Percentiles rank a stretch among this genome's conserved stretches.
These are phyloP conservation scores for Aspergillus thermomutatus DNA, from an alignment of 2,329 filamentous ascomycete species.

Conservation along the genomic window DNA sequence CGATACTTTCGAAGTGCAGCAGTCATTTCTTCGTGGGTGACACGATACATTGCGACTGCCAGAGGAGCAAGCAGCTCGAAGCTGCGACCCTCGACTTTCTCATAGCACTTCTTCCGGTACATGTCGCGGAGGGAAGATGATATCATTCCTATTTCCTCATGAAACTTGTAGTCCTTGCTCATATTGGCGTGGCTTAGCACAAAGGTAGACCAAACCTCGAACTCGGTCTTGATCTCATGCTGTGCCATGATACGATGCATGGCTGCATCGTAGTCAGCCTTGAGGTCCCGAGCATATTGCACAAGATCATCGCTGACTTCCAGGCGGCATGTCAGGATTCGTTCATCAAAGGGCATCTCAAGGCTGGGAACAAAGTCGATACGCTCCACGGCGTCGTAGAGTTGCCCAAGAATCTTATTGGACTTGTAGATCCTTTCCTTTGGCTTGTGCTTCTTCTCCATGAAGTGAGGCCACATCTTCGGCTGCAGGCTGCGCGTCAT, in stretches of 20 bases:
- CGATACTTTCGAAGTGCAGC: conserved; percentile 54
- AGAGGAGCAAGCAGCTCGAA: conserved; percentile 64
- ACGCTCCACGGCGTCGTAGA: conserved; percentile 73
- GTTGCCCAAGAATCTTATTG: conserved; percentile 66
- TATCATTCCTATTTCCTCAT: conserved; percentile 75
- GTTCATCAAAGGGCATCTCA: conserved; percentile 68
- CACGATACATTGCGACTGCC: conserved; percentile 81
- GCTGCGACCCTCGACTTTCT: conserved; percentile 60
- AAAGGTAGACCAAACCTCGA: conserved; percentile 88
- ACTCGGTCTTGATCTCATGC: conserved; percentile 78
- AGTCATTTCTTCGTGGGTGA: conserved; percentile 70
- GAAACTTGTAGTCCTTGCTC: conserved; percentile 76
- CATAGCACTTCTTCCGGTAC: conserved; percentile 65
- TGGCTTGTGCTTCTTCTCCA: conserved; percentile 62
- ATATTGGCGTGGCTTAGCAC: conserved; percentile 70
- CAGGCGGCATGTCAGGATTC: conserved; percentile 64
- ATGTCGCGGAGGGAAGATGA: conserved; percentile 63
- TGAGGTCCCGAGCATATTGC: conserved; percentile 61
- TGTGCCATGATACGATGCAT: conserved; percentile 81
- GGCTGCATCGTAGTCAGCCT: conserved; percentile 71
- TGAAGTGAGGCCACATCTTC: conserved; percentile 75
- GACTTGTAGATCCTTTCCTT: conserved; percentile 61
- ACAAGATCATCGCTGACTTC: conserved; percentile 55
- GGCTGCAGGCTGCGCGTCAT: conserved; percentile 63
- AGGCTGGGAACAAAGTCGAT: conserved; percentile 72